Conservation (phyloP, 345 rosid genomes). For the Kandelia obovata region DNA sequence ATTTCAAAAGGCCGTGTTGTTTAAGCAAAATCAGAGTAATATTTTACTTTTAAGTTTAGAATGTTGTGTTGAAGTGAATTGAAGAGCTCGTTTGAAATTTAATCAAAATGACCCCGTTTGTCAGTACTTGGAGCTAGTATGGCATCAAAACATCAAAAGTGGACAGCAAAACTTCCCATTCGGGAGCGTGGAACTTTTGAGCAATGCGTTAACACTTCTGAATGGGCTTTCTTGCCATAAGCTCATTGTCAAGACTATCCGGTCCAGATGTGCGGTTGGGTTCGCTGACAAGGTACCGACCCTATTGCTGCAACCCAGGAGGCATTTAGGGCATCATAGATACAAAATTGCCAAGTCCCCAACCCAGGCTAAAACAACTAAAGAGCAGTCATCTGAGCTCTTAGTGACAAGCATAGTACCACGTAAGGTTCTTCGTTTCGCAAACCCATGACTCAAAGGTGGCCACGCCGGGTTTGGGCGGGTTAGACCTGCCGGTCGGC, state of each 20-base stretch:
- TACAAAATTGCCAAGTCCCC: conserved; percentile 74
- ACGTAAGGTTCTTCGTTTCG: conserved; percentile 67
- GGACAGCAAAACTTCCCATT: conserved; percentile 58
- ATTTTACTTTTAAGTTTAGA: too few relatives aligned
- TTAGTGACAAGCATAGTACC: conserved; percentile 67
- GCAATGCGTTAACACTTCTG: conserved; percentile 53
- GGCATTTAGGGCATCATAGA: conserved; percentile 48
- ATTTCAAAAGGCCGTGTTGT: neutral
- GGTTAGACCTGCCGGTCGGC: conserved; percentile 65
- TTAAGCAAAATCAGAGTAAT: neutral
- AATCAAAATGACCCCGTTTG: too few relatives aligned
- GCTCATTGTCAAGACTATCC: conserved; percentile 52
- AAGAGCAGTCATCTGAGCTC: conserved; percentile 72
- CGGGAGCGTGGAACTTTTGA: conserved; percentile 40
- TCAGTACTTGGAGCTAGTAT: conserved; percentile 49
- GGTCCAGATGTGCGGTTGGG: conserved; percentile 68
- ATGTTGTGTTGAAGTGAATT: too few relatives aligned
- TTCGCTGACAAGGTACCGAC: conserved; percentile 47
- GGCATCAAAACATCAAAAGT: conserved; percentile 76
- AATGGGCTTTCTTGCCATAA: conserved; percentile 63
- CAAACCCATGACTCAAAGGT: conserved; percentile 56
- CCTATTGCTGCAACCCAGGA: conserved; percentile 69
- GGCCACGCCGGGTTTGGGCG: conserved; percentile 85
- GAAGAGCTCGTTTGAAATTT: too few relatives aligned
- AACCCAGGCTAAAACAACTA: conserved; percentile 74